Conservation (phyloP, 2,329 filamentous ascomycete genomes). For the Aspergillus piperis region DNA sequence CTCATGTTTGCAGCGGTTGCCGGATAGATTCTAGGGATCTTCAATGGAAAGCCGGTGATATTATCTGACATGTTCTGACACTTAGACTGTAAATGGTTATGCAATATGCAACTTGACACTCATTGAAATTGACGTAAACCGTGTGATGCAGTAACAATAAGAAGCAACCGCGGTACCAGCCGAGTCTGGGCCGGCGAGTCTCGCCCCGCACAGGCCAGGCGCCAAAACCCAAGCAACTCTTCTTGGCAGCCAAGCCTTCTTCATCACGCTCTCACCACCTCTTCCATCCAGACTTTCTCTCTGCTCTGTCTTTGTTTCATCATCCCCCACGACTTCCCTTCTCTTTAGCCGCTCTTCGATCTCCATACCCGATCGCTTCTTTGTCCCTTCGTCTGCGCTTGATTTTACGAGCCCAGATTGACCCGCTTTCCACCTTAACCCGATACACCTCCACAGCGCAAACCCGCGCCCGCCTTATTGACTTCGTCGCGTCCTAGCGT, state of each 20-base stretch:
- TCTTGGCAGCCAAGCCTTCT: conserved; percentile 21
- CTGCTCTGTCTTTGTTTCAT: conserved; percentile 18
- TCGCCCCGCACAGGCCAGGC: conserved; percentile 19
- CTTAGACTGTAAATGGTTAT: background rate
- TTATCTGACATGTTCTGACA: background rate
- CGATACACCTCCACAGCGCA: background rate
- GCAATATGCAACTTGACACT: background rate
- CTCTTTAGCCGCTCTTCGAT: background rate
- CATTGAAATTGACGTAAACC: no score
- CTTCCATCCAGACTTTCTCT: background rate
- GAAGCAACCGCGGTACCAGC: background rate
- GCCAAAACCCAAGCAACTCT: conserved; percentile 12
- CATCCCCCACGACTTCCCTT: conserved; percentile 14
- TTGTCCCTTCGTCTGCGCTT: background rate
- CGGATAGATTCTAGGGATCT: conserved; percentile 1
- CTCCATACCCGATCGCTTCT: background rate
- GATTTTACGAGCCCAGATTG: background rate
- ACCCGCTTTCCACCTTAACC: background rate
- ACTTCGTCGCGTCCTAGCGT: conserved; percentile 15
- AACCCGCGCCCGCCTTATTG: background rate
- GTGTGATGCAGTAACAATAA: background rate
- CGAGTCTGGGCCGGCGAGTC: conserved; percentile 12
- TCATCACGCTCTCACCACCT: conserved; percentile 3
- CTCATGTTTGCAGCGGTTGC: background rate
- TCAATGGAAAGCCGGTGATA: conserved; percentile 2